These are phyloP conservation scores for Candida insectorum DNA, from an alignment of 805 yeast species.

Conservation along the genomic window DNA sequence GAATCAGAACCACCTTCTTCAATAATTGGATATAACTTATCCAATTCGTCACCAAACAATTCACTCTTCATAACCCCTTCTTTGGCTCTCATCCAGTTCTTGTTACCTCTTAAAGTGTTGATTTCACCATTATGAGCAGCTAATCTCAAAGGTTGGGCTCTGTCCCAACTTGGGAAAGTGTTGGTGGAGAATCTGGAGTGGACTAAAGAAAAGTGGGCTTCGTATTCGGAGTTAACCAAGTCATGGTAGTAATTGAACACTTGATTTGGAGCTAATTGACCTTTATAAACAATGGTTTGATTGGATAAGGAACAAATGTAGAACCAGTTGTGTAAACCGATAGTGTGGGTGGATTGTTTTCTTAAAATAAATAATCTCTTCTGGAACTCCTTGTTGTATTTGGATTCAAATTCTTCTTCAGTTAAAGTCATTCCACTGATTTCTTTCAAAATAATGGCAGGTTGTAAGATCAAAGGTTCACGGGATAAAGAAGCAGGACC, in stretches of 20 bases:
- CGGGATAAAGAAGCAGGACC: constrained; percentile 94
- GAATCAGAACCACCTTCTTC: constrained; percentile 99
- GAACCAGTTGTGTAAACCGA: constrained; percentile 96
- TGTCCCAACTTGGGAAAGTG: constrained; percentile 99
- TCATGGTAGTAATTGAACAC: constrained; percentile 95
- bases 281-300: constrained; percentile 92
- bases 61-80: constrained; percentile 93
- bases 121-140: constrained; percentile 99
- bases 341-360: constrained; percentile 85
- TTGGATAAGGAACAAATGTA: constrained; percentile 90
- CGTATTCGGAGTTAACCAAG: constrained; percentile 84
- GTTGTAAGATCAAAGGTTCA: constrained; percentile 90
- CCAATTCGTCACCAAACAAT: constrained; percentile 87
- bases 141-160: constrained; percentile 97
- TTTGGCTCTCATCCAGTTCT: constrained; percentile 98
- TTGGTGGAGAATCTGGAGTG: constrained; percentile 97
- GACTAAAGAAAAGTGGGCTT: constrained; percentile 92
- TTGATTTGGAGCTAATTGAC: constrained; percentile 95
- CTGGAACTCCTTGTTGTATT: constrained; percentile 66
- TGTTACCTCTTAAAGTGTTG: constrained; percentile 94
- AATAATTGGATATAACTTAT: constrained; percentile 86
- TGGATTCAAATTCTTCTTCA: constrained; percentile 51
- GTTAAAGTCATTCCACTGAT: constrained; percentile 25
- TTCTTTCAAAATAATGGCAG: constrained; percentile 69
- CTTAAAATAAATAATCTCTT: constrained; percentile 81